Evolutionary conservation across 768 basidiomycete species (phyloP).

Genomic region (Lepiota venenata): DNA sequence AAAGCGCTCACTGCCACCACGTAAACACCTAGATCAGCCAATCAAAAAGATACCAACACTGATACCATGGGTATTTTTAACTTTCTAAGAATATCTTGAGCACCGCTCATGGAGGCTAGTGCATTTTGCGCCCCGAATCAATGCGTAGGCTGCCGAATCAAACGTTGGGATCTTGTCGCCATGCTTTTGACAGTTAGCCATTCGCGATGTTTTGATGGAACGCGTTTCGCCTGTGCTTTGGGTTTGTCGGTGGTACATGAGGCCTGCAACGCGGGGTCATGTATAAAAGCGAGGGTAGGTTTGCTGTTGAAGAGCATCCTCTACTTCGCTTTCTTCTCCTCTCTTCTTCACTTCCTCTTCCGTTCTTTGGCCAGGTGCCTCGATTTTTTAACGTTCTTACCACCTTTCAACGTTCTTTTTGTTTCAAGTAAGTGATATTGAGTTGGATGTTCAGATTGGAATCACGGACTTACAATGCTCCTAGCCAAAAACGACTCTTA

Average conservation of each 20-base stretch:
- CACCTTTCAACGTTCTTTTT: not conserved
- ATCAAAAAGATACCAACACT: too few relatives aligned
- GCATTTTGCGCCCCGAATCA: too few relatives aligned
- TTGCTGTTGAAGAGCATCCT: too few relatives aligned
- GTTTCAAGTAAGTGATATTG: not conserved
- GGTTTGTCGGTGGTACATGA: too few relatives aligned
- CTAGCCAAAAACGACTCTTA: not conserved
- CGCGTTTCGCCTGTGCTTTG: not conserved
- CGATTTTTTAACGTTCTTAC: not conserved
- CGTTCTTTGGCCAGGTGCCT: slow-evolving; percentile 2
- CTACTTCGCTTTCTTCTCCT: slow-evolving; percentile 7
- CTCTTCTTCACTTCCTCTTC: slow-evolving; percentile 1
- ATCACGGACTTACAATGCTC: not conserved
- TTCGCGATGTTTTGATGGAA: not conserved
- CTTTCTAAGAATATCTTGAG: not conserved
- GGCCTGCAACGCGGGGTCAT: too few relatives aligned
- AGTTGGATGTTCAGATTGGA: not conserved
- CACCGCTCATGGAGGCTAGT: too few relatives aligned
- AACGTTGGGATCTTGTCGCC: not conserved
- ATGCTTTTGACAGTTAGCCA: not conserved
- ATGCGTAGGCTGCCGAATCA: too few relatives aligned
- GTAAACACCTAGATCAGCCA: too few relatives aligned
- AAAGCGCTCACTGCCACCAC: too few relatives aligned
- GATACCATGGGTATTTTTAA: not conserved
- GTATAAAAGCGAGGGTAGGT: too few relatives aligned